Conservation (phyloP, 306 rosid genomes). For the Erythrophleum fordii region DNA sequence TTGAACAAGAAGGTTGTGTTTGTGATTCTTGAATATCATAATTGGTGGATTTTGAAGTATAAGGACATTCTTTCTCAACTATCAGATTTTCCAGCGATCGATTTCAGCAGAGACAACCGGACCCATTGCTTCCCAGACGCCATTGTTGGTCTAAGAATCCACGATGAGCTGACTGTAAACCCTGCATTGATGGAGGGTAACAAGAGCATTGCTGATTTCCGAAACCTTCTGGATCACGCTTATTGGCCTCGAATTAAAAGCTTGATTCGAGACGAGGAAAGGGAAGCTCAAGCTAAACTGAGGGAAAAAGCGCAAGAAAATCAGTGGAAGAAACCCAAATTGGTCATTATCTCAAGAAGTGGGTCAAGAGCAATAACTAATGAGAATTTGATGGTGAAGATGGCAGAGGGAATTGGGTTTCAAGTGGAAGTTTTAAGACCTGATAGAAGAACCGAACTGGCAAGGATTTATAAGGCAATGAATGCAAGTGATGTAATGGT, state of each 20-base stretch:
- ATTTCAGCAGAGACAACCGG: slow-evolving; percentile 62
- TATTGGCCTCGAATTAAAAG: slow-evolving; percentile 73
- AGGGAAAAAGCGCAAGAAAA: slow-evolving; percentile 28
- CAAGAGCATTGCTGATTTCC: slow-evolving; percentile 69
- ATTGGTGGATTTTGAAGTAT: slow-evolving; percentile 89
- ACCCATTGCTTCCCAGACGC: slow-evolving; percentile 89
- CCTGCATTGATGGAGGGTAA: slow-evolving; percentile 64
- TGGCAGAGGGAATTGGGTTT: slow-evolving; percentile 76
- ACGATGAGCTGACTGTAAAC: slow-evolving; percentile 75
- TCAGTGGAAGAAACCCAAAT: slow-evolving; percentile 50
- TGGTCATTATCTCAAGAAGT: slow-evolving; percentile 71
- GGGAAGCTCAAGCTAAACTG: slow-evolving; percentile 40
- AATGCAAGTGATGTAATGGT: slow-evolving; percentile 84
- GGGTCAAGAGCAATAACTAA: slow-evolving; percentile 79
- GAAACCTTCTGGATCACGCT: slow-evolving; percentile 66
- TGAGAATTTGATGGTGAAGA: slow-evolving; percentile 65
- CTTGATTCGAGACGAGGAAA: slow-evolving; percentile 60
- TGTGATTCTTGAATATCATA: slow-evolving; percentile 86
- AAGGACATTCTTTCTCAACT: slow-evolving; percentile 75
- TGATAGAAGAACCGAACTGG: slow-evolving; percentile 66
- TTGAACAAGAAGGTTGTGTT: slow-evolving; percentile 83
- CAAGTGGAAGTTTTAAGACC: slow-evolving; percentile 67
- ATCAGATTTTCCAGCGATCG: slow-evolving; percentile 64
- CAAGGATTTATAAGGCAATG: slow-evolving; percentile 67
- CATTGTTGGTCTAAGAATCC: slow-evolving; percentile 81